Evolutionary conservation across 2,329 filamentous ascomycete genomes (phyloP).

Genomic region (Biscogniauxia marginata): DNA sequence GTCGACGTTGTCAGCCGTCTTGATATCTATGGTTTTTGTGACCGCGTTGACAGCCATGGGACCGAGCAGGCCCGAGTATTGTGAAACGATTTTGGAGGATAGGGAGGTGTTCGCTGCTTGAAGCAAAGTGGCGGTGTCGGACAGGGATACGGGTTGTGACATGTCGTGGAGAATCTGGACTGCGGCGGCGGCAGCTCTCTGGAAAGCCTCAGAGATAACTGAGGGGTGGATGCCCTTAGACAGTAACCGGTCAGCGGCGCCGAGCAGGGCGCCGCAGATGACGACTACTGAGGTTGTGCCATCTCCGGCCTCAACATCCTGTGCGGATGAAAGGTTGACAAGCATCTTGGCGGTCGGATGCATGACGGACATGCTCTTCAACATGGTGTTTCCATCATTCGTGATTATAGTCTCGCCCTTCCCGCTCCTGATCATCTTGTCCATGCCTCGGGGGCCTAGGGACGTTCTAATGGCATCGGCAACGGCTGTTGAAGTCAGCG

Average conservation of each 20-base stretch:
- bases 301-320: conserved; percentile 97
- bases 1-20: conserved; percentile 94
- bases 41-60: conserved; percentile 98
- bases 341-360: conserved; percentile 99
- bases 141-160: conserved; percentile 88
- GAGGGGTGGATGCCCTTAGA: conserved; percentile 95
- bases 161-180: conserved; percentile 91
- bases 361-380: conserved; percentile 98
- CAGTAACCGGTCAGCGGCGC: conserved; percentile 87
- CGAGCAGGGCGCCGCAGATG: conserved; percentile 91
- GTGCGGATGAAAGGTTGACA: conserved; percentile 92
- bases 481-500: conserved; percentile 63
- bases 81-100: conserved; percentile 97
- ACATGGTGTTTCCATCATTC: conserved; percentile 99
- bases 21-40: conserved; percentile 91
- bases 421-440: conserved; percentile 98
- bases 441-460: conserved; percentile 93
- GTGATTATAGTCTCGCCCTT: conserved; percentile 98
- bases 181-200: conserved; percentile 84
- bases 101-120: conserved; percentile 97
- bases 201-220: conserved; percentile 96
- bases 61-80: conserved; percentile 92
- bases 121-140: conserved; percentile 83
- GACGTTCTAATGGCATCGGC: conserved; percentile 97
- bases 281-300: conserved; percentile 98